Evolutionary conservation across 208 protist genomes (phyloP).

Genomic region (Leishmania turanica): DNA sequence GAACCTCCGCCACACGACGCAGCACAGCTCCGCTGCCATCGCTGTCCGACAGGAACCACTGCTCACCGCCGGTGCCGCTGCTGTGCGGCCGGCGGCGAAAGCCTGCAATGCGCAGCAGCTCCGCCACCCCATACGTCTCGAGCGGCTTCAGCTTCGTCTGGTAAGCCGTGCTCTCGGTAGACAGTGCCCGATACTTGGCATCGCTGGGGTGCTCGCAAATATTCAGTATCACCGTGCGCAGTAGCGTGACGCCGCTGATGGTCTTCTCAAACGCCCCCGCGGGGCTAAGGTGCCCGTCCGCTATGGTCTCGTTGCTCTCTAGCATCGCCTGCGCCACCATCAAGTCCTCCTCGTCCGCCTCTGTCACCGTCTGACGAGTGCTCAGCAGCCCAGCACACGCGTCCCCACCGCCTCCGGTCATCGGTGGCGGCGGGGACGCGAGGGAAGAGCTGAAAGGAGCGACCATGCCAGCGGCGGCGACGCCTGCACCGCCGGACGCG

Average conservation of each 20-base stretch:
- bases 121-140: constrained; percentile 58
- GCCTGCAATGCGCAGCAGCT: constrained; percentile 63
- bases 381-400: constrained; percentile 37
- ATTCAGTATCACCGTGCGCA: constrained; percentile 51
- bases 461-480: background rate
- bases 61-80: constrained; percentile 38
- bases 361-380: constrained; percentile 33
- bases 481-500: constrained; percentile 26
- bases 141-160: constrained; percentile 60
- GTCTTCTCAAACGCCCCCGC: constrained; percentile 45
- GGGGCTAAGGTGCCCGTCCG: constrained; percentile 25
- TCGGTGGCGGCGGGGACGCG: background rate
- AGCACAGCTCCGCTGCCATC: constrained; percentile 56
- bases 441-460: background rate
- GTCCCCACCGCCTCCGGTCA: background rate
- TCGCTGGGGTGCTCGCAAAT: constrained; percentile 58
- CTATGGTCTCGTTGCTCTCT: constrained; percentile 69
- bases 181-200: constrained; percentile 61
- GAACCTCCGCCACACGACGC: constrained; percentile 34
- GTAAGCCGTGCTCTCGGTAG: constrained; percentile 63
- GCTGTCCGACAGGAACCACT: constrained; percentile 67
- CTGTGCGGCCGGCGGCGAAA: constrained; percentile 56
- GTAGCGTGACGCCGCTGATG: constrained; percentile 39
- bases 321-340: constrained; percentile 60
- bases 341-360: constrained; percentile 69